Base-by-base conservation (phyloP, 768 basidiomycete species). In the Erythrobasidium yunnanense region DNA sequence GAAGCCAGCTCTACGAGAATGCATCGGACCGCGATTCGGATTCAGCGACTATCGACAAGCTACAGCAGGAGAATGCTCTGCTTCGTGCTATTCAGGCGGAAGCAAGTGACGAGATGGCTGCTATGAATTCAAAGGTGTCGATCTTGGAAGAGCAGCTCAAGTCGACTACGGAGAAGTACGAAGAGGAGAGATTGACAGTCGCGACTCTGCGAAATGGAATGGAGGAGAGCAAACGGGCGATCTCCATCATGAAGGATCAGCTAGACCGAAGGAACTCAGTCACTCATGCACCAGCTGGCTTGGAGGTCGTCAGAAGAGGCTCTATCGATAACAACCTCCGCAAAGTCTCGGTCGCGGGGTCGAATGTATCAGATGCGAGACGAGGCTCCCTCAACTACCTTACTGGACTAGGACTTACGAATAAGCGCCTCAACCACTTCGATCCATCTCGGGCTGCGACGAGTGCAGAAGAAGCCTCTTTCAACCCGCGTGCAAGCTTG, bases 201-300 rank as follows among this genome's bases (percentile, higher is more conserved):
- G 47, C 29, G 4, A 20, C 60, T 6, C 47, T 63, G 22, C 46
- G 49, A 8, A 51, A 25, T 32, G 60, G 60, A 22, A 15, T 63
- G 13, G 60, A 63, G 22, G 60, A 63, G 20, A 63, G 60, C 60
- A 63, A 63, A 49, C 22, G 33, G 4, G 60, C 60, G n/a, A 63
- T 63, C 22, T 17, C 49, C 22, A 63, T 63, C 7, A 20, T 63
- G 42, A 46, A 63, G n/a, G 60, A 63, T 29, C 60, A 63, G 49
- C 20, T 23, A 50, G 47, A 63, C 22, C 6, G 47, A 1, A 29
- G 60, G 25, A 18, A 30, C 34, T 35, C 30, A 22, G n/a, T n/a
- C n/a, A 29, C 56, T 4, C 5, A 30, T 2, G 49, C 60, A 17
- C 7, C 49, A 51, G 38, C 3, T n/a, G 60, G 45, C 27, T 32